Percentiles rank a stretch among this genome's conserved stretches.
These are phyloP conservation scores for Corchorus capsularis DNA, from an alignment of 345 rosid genomes.

Conservation along the genomic window DNA sequence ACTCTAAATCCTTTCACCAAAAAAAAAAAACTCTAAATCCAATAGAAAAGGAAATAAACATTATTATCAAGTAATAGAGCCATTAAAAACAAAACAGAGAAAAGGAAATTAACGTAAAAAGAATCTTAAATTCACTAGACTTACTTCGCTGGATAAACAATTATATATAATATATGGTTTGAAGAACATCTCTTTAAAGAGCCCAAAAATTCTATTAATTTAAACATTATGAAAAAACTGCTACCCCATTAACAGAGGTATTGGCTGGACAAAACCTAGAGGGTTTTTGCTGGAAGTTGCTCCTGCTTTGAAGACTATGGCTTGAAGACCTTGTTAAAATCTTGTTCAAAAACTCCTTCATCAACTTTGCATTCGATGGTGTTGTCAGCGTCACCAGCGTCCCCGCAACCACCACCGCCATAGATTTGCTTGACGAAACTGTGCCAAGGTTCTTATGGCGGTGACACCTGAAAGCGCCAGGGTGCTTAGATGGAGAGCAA, in stretches of 20 bases:
- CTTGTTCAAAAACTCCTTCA: conserved; percentile 28
- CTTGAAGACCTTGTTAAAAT: conserved; percentile 37
- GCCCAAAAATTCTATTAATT: too few relatives aligned
- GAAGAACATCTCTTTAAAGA: too few relatives aligned
- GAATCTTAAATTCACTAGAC: too few relatives aligned
- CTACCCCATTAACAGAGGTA: background rate
- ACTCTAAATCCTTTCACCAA: too few relatives aligned
- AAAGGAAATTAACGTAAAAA: too few relatives aligned
- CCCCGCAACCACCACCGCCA: background rate
- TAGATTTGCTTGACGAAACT: conserved; percentile 7
- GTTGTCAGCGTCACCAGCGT: background rate
- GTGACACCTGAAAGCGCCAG: conserved; percentile 40
- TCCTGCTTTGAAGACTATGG: conserved; percentile 39
- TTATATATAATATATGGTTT: too few relatives aligned
- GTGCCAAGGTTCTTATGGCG: conserved; percentile 23
- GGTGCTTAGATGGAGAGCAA: conserved; percentile 41
- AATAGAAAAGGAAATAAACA: too few relatives aligned
- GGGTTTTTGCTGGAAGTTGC: conserved; percentile 44
- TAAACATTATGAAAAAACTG: too few relatives aligned
- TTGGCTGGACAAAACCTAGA: conserved; percentile 39
- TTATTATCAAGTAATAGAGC: too few relatives aligned
- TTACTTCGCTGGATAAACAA: too few relatives aligned
- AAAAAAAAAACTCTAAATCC: too few relatives aligned
- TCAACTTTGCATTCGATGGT: conserved; percentile 1
- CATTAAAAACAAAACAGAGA: too few relatives aligned